Percentiles rank a stretch among this genome's conserved stretches.
Conservation (phyloP, 2,329 filamentous ascomycete species). For the Furcasterigmium furcatum region DNA sequence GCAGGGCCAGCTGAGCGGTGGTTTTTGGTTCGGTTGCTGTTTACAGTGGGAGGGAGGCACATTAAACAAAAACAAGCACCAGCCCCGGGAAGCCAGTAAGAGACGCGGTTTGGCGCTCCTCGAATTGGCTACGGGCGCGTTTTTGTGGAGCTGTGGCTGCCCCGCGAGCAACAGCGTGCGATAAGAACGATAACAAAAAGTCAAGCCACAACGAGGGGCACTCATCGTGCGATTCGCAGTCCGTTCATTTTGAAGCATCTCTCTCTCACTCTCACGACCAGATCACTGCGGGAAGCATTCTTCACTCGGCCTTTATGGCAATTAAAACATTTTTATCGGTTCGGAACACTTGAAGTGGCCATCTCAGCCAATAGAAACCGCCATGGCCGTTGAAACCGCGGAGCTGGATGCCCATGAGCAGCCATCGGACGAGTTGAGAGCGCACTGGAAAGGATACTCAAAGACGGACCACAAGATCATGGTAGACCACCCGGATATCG, state of each 20-base stretch:
- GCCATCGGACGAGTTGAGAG: slow-evolving; percentile 67
- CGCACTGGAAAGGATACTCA: slow-evolving; percentile 72
- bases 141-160: not conserved
- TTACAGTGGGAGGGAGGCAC: slow-evolving; percentile 2
- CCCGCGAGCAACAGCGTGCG: too few relatives aligned
- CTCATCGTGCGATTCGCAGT: too few relatives aligned
- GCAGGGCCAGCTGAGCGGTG: too few relatives aligned
- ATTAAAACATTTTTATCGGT: too few relatives aligned
- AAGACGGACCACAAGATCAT: slow-evolving; percentile 53
- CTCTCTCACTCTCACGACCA: too few relatives aligned
- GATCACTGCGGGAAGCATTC: too few relatives aligned
- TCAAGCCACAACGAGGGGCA: slow-evolving; percentile 1
- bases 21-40: slow-evolving; percentile 1
- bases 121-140: not conserved
- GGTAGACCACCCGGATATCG: slow-evolving; percentile 50
- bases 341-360: too few relatives aligned
- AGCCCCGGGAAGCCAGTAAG: not conserved
- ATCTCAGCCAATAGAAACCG: too few relatives aligned
- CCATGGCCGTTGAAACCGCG: slow-evolving; percentile 38
- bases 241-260: too few relatives aligned
- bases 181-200: not conserved
- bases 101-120: not conserved
- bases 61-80: slow-evolving; percentile 4
- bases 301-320: too few relatives aligned
- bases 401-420: slow-evolving; percentile 73